Evolutionary conservation across 805 yeast genomes (phyloP), one percentile per base, ranked within the genome.

Genomic region (Wickerhamiella azyma): DNA sequence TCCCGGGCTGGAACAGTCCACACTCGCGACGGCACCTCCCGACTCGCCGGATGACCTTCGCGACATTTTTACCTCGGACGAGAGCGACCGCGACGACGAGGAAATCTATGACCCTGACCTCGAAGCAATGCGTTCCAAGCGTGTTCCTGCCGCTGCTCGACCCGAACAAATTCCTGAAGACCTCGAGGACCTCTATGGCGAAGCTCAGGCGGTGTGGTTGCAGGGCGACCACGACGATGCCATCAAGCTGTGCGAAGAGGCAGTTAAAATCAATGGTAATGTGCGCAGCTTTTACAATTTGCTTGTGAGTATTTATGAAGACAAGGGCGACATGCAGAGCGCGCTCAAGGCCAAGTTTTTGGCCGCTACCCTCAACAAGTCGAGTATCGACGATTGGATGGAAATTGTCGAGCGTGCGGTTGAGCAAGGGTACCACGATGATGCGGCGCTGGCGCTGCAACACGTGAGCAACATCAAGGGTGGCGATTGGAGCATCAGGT

Each of bases 391-490:
- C 39, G 96, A 96, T 0, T 88, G 88, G 67, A 80, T 82, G 55
- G 82, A 94, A 0, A 64, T 86, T 39, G 96, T 96, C 40, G 94
- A 84, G 56, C 82, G 89, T 40, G 80, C 82, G 52, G 71, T 76
- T 47, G 66, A 73, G 44, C 79, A 77, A 50, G 88, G 85, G 1
- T 68, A 77, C 39, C 62, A 72, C 42, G 76, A 79, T 52, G 81
- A 82, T 41, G 67, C 67, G 2, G 50, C 60, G 6, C 50, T 57
- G 75, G 94, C 59, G 78, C 94, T 59, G 77, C 77, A 57, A 73
- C 81, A 41, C 77, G 96, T 95, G 66, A 82, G 54, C 56, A 83
- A 45, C 92, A 94, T 26, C 88, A 95, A 80, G 52, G 77, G 85
- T 0, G 74, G 77, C 61, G 94, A 88, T 63, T 76, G 77, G 55